Evolutionary conservation across 2,329 filamentous ascomycete species (phyloP), one percentile per base, ranked within the genome.

Genomic region (Talaromyces rugulosus): DNA sequence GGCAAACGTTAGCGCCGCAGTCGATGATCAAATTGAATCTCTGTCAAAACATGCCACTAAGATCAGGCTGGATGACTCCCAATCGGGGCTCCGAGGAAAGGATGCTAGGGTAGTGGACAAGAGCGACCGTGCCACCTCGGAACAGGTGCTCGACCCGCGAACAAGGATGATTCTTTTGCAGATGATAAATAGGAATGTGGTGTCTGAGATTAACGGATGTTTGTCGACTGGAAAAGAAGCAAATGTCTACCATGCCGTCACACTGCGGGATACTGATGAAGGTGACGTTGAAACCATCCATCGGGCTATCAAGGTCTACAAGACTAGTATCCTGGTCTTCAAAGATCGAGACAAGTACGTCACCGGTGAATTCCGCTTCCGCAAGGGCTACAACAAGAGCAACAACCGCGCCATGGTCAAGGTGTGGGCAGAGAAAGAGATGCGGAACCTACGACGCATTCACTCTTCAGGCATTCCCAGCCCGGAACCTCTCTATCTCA

Each of bases 401-500:
- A 96, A 92, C 78, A 96, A 92, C 79, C 87, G 93, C 56, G 92
- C 94, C 68, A 98, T 98, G 94, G 94, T 99, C 68, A 96, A 96
- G 77, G 83, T 97, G 28, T 99, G 95, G 95, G 96, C 96, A 0
- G 94, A 99, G 79, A 99, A 99, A 79, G 95, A 99, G 78, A 96
- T 96, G 80, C 87, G 95, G 50, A 99, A 99, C 77, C 78, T 99
- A 71, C 88, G 92, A 67, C 85, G 95, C 61, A 89, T 99, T 65
- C 82, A 96, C 75, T 81, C 86, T 5, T 89, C 93, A 7, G 91
- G 90, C 7, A 96, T 99, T 60, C 90, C 92, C 5, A 96, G 90
- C 68, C 95, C 95, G 0, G 91, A 96, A 72, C 93, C 95, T 3
- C 82, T 98, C 63, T 88, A 89, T 69, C 86, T 99, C 56, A 92